These are phyloP conservation scores for Exidia glandulosa DNA, from an alignment of 768 basidiomycete genomes.

Conservation along the genomic window DNA sequence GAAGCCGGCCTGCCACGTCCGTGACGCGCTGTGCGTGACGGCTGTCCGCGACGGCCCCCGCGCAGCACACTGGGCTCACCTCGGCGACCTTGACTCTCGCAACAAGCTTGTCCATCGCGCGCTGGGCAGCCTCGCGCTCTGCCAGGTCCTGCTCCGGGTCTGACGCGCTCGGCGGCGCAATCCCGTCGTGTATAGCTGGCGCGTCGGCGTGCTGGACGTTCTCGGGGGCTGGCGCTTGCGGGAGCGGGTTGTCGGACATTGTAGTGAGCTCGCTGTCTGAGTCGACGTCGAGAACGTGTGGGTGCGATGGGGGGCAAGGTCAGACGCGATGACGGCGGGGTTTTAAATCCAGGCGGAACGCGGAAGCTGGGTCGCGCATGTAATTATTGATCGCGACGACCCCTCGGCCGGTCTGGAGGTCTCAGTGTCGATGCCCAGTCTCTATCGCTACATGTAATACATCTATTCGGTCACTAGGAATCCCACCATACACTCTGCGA, in stretches of 20 bases:
- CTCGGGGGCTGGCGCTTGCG: constrained; percentile 4
- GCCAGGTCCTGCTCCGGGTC: constrained; percentile 26
- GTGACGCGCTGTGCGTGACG: neutral
- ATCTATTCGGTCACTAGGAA: constrained; percentile 60
- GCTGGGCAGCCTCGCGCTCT: constrained; percentile 52
- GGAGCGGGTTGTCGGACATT: neutral
- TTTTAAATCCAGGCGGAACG: neutral
- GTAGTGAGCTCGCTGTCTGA: neutral
- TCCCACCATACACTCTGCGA: constrained; percentile 87
- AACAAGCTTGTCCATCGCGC: constrained; percentile 63
- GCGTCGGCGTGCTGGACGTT: constrained; percentile 50
- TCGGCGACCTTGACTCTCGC: constrained; percentile 71
- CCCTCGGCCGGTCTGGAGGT: too few relatives aligned
- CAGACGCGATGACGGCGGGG: neutral
- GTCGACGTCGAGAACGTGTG: neutral
- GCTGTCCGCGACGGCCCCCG: neutral
- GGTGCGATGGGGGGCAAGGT: neutral
- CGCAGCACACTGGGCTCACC: constrained; percentile 34
- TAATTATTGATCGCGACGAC: neutral
- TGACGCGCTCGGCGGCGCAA: constrained; percentile 27
- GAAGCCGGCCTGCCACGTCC: neutral
- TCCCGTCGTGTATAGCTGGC: constrained; percentile 26
- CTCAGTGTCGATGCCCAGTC: neutral
- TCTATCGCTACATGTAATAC: neutral
- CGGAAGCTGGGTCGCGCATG: neutral